Base-by-base conservation (phyloP, 2,329 filamentous ascomycete species). In the Xylaria sp. region DNA sequence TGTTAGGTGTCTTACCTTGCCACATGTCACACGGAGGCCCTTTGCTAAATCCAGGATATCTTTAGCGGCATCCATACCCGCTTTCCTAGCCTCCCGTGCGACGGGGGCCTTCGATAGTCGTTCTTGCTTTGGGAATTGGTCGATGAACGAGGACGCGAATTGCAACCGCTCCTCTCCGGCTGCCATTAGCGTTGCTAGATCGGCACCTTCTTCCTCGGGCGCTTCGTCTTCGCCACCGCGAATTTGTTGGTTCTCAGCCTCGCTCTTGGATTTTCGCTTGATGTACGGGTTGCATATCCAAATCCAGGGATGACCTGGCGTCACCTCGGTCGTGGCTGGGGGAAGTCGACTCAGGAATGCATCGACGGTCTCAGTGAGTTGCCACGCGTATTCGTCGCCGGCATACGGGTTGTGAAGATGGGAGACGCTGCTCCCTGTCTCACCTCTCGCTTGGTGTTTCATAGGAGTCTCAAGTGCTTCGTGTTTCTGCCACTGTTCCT, bases 291-390 rank as follows among this genome's bases (percentile, higher is more conserved):
- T 92, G 54, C 82, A 83, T 41, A 90, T 84, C 78, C 84, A 92
- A 48, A 96, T 91, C 90, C 91, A 95, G 0, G 83, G 83, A 2
- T 83, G 80, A 0, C 77, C 67, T 0, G 70, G 70, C 1, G 74
- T 75, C 3, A 76, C 73, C 2, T 79, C 74, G 1, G 87, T 90
- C 1, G 83, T 88, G 3, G 83, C 82, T 0, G 92, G 90, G 0
- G 89, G 89, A 0, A 93, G 79, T 8, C 91, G 86, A 8, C 77
- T 62, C 2, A 95, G 75, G 68, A 96, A 96, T 1, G 83, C 81
- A 7, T 84, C 75, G 1, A 90, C 76, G 0, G 83, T 83, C 71
- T 93, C 90, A 1, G 78, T 78, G 27, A 88, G 79, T 72, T 90
- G 89, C 79, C 88, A 87, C 25, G 84, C 87, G 63, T 80, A 81